Conservation (phyloP, 2,329 filamentous ascomycete genomes). For the Immersiporthe knoxdaviesiana region DNA sequence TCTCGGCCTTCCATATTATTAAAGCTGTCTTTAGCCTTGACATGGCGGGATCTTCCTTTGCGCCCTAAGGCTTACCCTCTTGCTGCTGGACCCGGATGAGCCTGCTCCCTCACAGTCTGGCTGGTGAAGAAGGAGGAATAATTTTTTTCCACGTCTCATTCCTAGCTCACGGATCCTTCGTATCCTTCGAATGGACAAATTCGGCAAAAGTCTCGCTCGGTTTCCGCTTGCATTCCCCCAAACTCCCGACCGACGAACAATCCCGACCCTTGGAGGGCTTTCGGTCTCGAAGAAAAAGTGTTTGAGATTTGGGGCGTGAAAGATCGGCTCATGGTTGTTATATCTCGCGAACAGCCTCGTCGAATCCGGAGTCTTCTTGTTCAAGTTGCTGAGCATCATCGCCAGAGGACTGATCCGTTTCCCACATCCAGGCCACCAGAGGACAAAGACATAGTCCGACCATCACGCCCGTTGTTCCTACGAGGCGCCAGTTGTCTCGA, state of each 20-base stretch:
- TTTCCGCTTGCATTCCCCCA: neutral
- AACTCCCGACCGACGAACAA: neutral
- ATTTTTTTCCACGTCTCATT: neutral
- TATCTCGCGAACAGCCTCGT: neutral
- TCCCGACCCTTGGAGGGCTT: neutral
- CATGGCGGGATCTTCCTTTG: neutral
- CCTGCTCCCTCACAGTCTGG: neutral
- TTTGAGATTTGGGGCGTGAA: neutral
- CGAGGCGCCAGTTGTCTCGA: constrained; percentile 23
- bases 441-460: constrained; percentile 20
- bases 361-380: neutral
- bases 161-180: neutral
- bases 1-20: neutral
- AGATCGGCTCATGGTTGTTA: neutral
- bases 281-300: neutral
- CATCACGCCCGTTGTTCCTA: constrained; percentile 24
- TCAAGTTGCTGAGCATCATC: neutral
- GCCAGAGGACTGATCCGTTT: constrained; percentile 38
- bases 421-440: constrained; percentile 33
- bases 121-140: neutral
- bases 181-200: neutral
- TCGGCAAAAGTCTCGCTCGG: neutral
- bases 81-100: neutral
- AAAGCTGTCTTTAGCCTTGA: neutral
- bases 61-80: neutral